Evolutionary conservation across 306 rosid genomes (phyloP).

Genomic region (Quercus glauca): DNA sequence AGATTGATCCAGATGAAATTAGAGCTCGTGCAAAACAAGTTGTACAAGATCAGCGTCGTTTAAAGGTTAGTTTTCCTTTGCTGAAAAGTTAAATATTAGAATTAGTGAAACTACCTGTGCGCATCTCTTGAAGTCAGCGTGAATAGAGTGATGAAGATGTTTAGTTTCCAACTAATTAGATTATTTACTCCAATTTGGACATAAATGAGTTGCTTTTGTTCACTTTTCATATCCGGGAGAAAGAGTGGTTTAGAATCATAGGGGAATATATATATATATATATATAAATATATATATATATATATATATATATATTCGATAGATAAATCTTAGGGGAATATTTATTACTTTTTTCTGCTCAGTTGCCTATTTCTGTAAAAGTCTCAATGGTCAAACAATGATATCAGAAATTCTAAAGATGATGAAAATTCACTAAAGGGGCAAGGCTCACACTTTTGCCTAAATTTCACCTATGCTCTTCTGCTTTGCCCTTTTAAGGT

Average conservation of each 20-base stretch:
- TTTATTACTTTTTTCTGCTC: not conserved
- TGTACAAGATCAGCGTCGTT: slow-evolving; percentile 79
- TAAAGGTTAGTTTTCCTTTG: slow-evolving; percentile 61
- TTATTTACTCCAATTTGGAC: not conserved
- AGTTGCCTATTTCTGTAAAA: too few species aligned
- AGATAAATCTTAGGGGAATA: not conserved
- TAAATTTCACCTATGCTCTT: not conserved
- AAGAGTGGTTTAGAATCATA: not conserved
- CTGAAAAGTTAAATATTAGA: not conserved
- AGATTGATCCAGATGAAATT: slow-evolving; percentile 90
- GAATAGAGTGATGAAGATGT: not conserved
- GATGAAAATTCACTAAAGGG: not conserved
- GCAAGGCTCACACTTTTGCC: too few species aligned
- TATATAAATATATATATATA: too few species aligned
- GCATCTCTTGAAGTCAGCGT: not conserved
- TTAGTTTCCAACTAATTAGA: not conserved
- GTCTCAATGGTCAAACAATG: not conserved
- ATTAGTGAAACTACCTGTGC: not conserved
- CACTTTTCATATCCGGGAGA: not conserved
- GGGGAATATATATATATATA: too few species aligned
- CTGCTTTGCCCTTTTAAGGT: not conserved
- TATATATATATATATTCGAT: too few species aligned
- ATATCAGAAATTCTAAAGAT: not conserved
- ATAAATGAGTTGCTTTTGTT: not conserved
- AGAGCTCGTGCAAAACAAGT: slow-evolving; percentile 85